Evolutionary conservation across 805 yeast genomes (phyloP).

Genomic region (Barnettozyma sucrosica): DNA sequence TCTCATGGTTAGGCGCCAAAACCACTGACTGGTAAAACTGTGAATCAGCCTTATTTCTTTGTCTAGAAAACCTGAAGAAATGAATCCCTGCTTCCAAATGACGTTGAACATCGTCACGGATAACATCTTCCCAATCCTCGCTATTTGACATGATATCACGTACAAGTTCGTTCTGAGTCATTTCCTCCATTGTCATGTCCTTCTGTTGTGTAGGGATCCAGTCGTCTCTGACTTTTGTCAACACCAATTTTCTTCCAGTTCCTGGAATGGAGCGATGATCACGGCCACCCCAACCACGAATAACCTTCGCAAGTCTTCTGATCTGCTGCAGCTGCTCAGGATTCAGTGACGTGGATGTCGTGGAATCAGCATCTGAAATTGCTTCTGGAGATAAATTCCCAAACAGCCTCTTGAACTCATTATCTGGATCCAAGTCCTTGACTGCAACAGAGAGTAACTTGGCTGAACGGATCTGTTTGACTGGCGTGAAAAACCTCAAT

Average conservation of each 20-base stretch:
- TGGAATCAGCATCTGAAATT: constrained; percentile 67
- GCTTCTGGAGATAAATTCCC: constrained; percentile 65
- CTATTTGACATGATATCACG: constrained; percentile 28
- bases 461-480: constrained; percentile 35
- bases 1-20: constrained; percentile 74
- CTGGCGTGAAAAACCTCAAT: constrained; percentile 38
- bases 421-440: constrained; percentile 66
- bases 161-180: constrained; percentile 35
- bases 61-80: constrained; percentile 46
- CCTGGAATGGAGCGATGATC: constrained; percentile 75
- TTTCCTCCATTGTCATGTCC: constrained; percentile 55
- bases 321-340: constrained; percentile 66
- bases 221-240: constrained; percentile 72
- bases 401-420: constrained; percentile 61
- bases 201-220: constrained; percentile 69
- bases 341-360: constrained; percentile 62
- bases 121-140: constrained; percentile 46
- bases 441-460: constrained; percentile 39
- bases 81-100: constrained; percentile 42
- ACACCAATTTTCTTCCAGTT: constrained; percentile 54
- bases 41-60: constrained; percentile 33
- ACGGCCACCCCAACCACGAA: constrained; percentile 81
- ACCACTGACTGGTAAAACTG: constrained; percentile 61
- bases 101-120: constrained; percentile 33
- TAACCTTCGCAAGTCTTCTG: constrained; percentile 42